Conservation (phyloP, 2,329 filamentous ascomycete species). For the Malbranchea zuffiana region DNA sequence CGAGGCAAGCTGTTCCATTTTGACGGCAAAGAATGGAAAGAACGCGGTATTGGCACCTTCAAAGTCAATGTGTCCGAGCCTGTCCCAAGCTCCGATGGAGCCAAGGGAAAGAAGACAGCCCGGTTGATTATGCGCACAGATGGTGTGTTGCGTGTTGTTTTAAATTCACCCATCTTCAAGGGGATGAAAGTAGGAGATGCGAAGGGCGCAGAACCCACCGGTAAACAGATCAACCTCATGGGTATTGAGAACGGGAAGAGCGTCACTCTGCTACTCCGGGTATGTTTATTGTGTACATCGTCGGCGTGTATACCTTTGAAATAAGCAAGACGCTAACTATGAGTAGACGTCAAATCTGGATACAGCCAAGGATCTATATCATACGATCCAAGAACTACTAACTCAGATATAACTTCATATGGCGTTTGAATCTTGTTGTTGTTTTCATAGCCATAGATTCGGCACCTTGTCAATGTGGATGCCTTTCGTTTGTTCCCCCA, state of each 20-base stretch:
- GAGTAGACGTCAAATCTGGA: slow-evolving; percentile 9
- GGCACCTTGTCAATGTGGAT: no score
- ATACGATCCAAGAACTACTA: slow-evolving; percentile 8
- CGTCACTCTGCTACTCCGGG: slow-evolving; percentile 47
- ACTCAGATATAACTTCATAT: slow-evolving; percentile 6
- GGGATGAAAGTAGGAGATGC: slow-evolving; percentile 65
- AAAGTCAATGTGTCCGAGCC: slow-evolving; percentile 61
- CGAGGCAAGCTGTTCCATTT: slow-evolving; percentile 80
- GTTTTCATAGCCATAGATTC: no score
- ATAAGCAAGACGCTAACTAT: no score
- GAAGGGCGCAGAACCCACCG: slow-evolving; percentile 51
- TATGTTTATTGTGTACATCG: slow-evolving; percentile 25
- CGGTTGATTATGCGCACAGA: slow-evolving; percentile 87
- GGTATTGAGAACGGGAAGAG: slow-evolving; percentile 44
- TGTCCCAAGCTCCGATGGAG: slow-evolving; percentile 34
- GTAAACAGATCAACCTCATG: slow-evolving; percentile 58
- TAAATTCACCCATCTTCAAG: slow-evolving; percentile 73
- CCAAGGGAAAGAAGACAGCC: slow-evolving; percentile 35
- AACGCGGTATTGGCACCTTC: slow-evolving; percentile 71
- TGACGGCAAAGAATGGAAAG: slow-evolving; percentile 69
- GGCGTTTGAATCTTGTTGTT: no score
- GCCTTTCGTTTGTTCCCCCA: no score
- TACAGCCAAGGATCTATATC: slow-evolving; percentile 11
- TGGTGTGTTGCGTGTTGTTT: slow-evolving; percentile 71
- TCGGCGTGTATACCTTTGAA: no score